These are phyloP conservation scores for Borealophlyctis nickersoniae DNA, from an alignment of 192 early-diverging fungal species.

Conservation along the genomic window DNA sequence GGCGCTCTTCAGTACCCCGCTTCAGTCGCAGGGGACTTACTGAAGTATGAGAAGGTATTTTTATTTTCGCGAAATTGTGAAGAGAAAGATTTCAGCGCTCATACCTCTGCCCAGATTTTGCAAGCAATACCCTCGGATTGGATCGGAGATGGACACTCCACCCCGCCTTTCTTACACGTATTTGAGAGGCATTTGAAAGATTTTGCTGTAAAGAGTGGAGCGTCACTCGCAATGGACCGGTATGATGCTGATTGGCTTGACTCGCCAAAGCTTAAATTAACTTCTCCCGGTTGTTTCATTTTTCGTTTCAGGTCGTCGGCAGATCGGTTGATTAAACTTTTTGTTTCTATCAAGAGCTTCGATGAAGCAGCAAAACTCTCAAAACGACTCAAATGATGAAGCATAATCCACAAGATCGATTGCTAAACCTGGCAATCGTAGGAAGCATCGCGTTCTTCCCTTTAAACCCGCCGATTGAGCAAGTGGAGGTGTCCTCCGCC, in stretches of 20 bases:
- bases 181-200: not conserved
- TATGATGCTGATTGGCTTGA: not conserved
- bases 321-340: not conserved
- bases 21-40: not conserved
- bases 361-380: not conserved
- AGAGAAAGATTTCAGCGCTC: not conserved
- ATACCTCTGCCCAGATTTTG: not conserved
- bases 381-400: not conserved
- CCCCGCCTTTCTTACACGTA: not conserved
- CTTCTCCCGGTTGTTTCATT: not conserved
- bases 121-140: not conserved
- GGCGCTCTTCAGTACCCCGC: not conserved
- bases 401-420: too few relatives aligned
- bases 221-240: not conserved
- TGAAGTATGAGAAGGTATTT: not conserved
- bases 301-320: not conserved
- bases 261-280: not conserved
- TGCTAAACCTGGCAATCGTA: too few relatives aligned
- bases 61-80: not conserved
- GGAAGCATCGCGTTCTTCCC: too few relatives aligned
- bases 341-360: not conserved
- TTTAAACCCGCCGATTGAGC: too few relatives aligned
- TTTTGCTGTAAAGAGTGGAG: not conserved
- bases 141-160: constrained; percentile 3
- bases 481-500: too few relatives aligned